Percentiles rank a stretch among this genome's conserved stretches.
Conservation (phyloP, 768 basidiomycete species). For the Boletus pseudo-olivaceus region DNA sequence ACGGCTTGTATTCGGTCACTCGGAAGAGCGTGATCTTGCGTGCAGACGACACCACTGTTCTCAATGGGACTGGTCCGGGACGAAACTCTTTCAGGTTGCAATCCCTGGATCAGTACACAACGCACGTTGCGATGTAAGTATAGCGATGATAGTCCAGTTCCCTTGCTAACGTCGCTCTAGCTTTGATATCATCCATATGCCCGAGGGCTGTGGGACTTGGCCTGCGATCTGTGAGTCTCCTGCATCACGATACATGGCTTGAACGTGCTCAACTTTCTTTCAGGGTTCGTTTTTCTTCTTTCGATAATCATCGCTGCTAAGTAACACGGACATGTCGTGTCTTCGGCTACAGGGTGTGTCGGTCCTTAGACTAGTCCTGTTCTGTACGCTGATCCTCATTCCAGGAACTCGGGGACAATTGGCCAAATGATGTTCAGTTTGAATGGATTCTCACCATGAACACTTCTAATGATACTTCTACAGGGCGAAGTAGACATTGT, state of each 20-base stretch:
- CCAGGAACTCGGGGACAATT: slow-evolving; percentile 20
- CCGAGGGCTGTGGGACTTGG: slow-evolving; percentile 35
- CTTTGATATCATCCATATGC: slow-evolving; percentile 35
- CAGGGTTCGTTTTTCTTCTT: slow-evolving; percentile 4
- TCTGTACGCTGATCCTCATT: neutral
- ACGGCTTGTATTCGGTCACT: slow-evolving; percentile 55
- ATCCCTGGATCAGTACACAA: slow-evolving; percentile 27
- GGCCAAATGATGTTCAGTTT: slow-evolving; percentile 13
- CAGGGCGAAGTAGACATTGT: slow-evolving; percentile 28
- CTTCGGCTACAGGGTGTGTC: neutral
- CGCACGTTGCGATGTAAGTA: slow-evolving; percentile 31
- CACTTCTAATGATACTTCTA: neutral
- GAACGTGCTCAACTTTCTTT: neutral
- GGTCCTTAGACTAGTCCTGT: neutral
- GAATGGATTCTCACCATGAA: neutral
- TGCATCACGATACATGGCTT: neutral
- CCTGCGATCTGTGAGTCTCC: slow-evolving; percentile 29
- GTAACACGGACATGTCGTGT: neutral
- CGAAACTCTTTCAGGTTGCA: slow-evolving; percentile 33
- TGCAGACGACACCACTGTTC: slow-evolving; percentile 29
- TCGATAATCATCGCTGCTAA: neutral
- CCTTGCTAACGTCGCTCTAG: neutral
- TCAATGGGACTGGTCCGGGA: slow-evolving; percentile 25
- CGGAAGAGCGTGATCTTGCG: slow-evolving; percentile 34
- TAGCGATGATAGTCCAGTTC: neutral